A percentile compares a stretch with the other conserved stretches of the same genome.
These are phyloP conservation scores for Bipolaris sorokiniana DNA, from an alignment of 2,329 filamentous ascomycete genomes.

Conservation along the genomic window DNA sequence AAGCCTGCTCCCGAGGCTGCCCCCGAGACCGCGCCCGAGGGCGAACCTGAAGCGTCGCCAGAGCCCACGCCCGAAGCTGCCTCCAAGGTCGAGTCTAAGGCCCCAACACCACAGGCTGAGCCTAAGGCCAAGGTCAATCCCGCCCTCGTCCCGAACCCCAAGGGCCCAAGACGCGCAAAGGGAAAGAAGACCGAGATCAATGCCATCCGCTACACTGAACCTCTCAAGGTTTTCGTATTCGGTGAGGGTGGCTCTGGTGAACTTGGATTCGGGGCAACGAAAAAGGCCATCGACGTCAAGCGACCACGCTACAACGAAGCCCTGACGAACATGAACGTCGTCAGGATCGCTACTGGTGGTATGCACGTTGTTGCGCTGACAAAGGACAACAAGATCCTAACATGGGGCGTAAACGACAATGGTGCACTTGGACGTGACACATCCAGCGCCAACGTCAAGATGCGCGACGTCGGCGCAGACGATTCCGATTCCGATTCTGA, in stretches of 20 bases:
- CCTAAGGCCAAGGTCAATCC: constrained; percentile 23
- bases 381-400: constrained; percentile 79
- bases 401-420: constrained; percentile 88
- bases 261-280: constrained; percentile 74
- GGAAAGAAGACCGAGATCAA: constrained; percentile 62
- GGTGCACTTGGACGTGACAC: constrained; percentile 80
- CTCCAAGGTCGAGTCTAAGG: constrained; percentile 1
- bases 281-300: constrained; percentile 73
- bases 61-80: not conserved
- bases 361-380: constrained; percentile 83
- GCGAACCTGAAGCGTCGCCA: not conserved
- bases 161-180: constrained; percentile 39
- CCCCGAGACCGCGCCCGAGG: not conserved
- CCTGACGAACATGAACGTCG: constrained; percentile 67
- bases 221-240: constrained; percentile 78
- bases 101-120: constrained; percentile 13
- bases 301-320: constrained; percentile 72
- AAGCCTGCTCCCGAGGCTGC: not conserved
- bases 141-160: constrained; percentile 32
- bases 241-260: constrained; percentile 82
- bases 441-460: constrained; percentile 66
- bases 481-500: constrained; percentile 55
- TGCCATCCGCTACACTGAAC: constrained; percentile 62
- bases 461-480: constrained; percentile 59
- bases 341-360: constrained; percentile 77